Evolutionary conservation across 345 rosid genomes (phyloP), one percentile per base, ranked within the genome.

Genomic region (Citrus glauca): DNA sequence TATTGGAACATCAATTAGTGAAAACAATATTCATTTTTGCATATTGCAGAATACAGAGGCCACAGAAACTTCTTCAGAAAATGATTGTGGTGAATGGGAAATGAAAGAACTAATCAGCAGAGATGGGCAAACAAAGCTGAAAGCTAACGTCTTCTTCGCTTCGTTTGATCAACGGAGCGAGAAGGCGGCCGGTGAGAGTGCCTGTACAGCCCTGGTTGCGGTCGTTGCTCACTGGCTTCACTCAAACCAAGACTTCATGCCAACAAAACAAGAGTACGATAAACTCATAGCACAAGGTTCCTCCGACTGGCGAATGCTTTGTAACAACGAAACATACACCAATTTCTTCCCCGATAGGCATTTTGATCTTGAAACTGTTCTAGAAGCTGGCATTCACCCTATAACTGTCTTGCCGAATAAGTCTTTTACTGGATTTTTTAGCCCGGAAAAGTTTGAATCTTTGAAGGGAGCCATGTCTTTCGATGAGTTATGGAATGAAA

Each of bases 371-470:
- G 89, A 87, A 20, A 72, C 89, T 0, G 78, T 82, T n/a, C 35
- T 85, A 11, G 80, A 78, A 33, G 85, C 84, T 27, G 40, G 80
- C 8, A 60, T 81, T 45, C 63, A 85, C 2, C 91, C 89, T 28
- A 8, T 91, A 35, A 77, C 78, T 25, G 73, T 78, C 74, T 74
- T 28, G 1, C 72, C 5, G 0, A 82, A 87, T 27, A 84, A 82
- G 37, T 91, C 93, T 4, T 88, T 82, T n/a, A 82, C 88, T 0
- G 95, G 90, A 14, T 66, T 87, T 11, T 91, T 91, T 69, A 85
- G 82, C 74, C 87, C 90, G 0, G 88, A 88, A 66, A 88, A 83
- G 55, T 89, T 91, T 6, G 80, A 80, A 19, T 80, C 74, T 35
- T 70, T 89, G 2, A 75, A 59, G 28, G 90, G 79, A 48, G 35